Conservation (phyloP, 352 stramenopile species). For the Achlya hypogyna region DNA sequence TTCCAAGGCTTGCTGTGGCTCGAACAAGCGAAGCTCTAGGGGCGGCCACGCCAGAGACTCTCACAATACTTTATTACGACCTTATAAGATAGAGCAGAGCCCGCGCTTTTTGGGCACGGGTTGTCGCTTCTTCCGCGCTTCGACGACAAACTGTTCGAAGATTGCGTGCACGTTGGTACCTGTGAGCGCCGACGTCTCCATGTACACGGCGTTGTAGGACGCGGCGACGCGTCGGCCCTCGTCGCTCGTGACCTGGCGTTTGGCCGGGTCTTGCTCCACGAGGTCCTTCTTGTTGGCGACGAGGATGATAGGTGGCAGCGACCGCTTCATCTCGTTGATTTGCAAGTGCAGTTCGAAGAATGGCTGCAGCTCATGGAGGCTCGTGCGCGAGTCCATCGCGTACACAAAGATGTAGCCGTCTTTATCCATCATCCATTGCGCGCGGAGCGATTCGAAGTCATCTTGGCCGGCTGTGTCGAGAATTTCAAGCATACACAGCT, state of each 20-base stretch:
- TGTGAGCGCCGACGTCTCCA: slow-evolving; percentile 80
- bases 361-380: slow-evolving; percentile 78
- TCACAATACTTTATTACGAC: no score
- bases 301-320: slow-evolving; percentile 74
- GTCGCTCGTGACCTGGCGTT: slow-evolving; percentile 78
- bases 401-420: slow-evolving; percentile 89
- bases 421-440: slow-evolving; percentile 89
- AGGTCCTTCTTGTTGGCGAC: slow-evolving; percentile 87
- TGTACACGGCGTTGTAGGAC: slow-evolving; percentile 81
- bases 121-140: slow-evolving; percentile 69
- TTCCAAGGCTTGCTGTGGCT: no score
- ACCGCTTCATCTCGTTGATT: slow-evolving; percentile 77
- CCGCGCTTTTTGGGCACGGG: slow-evolving; percentile 52
- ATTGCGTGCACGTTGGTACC: slow-evolving; percentile 78
- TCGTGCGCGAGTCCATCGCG: slow-evolving; percentile 83
- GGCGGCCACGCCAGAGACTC: no score
- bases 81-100: slow-evolving; percentile 54
- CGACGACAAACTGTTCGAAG: slow-evolving; percentile 81
- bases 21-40: no score
- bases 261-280: slow-evolving; percentile 67
- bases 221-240: slow-evolving; percentile 74
- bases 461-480: slow-evolving; percentile 86
- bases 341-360: slow-evolving; percentile 85
- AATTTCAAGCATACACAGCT: slow-evolving; percentile 84
- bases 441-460: slow-evolving; percentile 82